Evolutionary conservation across 2,329 filamentous ascomycete species (phyloP).

Genomic region (Graphilbum ipis-grandicollis): DNA sequence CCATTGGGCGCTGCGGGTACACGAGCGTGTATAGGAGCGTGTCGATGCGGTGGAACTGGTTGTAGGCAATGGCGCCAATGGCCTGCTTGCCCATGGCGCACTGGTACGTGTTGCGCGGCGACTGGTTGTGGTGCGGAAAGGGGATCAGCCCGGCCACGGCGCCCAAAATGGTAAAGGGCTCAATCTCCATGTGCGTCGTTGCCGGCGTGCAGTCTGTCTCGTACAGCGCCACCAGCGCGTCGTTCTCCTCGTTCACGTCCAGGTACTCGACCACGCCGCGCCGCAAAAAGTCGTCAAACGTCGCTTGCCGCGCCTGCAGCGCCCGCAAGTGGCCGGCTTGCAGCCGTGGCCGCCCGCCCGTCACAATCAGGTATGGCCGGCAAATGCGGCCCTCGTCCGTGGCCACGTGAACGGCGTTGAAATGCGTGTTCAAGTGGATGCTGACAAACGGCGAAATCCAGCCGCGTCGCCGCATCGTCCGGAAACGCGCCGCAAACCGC

Average conservation of each 20-base stretch:
- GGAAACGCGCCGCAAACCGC: slow-evolving; percentile 68
- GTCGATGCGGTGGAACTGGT: slow-evolving; percentile 94
- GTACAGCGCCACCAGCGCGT: slow-evolving; percentile 80
- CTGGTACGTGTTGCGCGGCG: slow-evolving; percentile 95
- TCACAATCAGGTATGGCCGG: slow-evolving; percentile 86
- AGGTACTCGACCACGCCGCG: slow-evolving; percentile 89
- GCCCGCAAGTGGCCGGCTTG: slow-evolving; percentile 62
- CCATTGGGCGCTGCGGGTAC: slow-evolving; percentile 94
- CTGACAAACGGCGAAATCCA: slow-evolving; percentile 93
- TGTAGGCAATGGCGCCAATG: slow-evolving; percentile 94
- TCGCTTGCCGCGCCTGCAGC: slow-evolving; percentile 65
- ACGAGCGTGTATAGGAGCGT: slow-evolving; percentile 93
- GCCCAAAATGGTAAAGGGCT: slow-evolving; percentile 91
- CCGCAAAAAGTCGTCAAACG: slow-evolving; percentile 87
- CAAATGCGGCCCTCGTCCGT: slow-evolving; percentile 96
- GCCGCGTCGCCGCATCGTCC: slow-evolving; percentile 72
- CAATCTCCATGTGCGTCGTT: slow-evolving; percentile 91
- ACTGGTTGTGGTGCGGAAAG: slow-evolving; percentile 98
- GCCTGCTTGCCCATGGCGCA: slow-evolving; percentile 99
- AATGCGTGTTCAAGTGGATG: slow-evolving; percentile 88
- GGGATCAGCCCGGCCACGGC: slow-evolving; percentile 93
- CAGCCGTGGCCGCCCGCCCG: slow-evolving; percentile 69
- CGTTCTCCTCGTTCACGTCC: slow-evolving; percentile 96
- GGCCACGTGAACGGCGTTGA: slow-evolving; percentile 81
- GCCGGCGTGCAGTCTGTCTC: slow-evolving; percentile 67